Evolutionary conservation across 139 green algal species (phyloP).

Genomic region (Coelastrella sp.): DNA sequence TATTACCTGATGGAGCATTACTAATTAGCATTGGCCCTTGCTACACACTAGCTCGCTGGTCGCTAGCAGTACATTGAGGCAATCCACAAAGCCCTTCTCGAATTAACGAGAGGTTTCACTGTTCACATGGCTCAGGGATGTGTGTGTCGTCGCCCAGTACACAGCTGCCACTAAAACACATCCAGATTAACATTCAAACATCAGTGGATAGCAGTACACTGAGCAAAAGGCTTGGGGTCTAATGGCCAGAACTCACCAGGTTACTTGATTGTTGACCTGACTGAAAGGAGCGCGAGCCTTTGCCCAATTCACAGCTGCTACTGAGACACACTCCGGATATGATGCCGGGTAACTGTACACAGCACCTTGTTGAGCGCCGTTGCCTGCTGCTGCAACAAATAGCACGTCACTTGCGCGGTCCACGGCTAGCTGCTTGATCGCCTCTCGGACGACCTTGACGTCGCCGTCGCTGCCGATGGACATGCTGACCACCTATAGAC

Average conservation of each 20-base stretch:
- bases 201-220: too few relatives aligned
- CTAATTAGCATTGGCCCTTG: too few relatives aligned
- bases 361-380: neutral
- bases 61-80: too few relatives aligned
- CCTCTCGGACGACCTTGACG: neutral
- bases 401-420: constrained; percentile 10
- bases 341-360: constrained; percentile 27
- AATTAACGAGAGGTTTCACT: too few relatives aligned
- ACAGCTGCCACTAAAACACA: too few relatives aligned
- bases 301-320: constrained; percentile 1
- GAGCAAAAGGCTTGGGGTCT: too few relatives aligned
- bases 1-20: too few relatives aligned
- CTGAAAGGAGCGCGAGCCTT: neutral
- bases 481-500: neutral
- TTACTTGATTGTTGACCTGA: constrained; percentile 9
- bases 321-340: constrained; percentile 11
- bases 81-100: too few relatives aligned
- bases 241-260: constrained; percentile 2
- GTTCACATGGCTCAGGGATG: too few relatives aligned
- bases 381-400: constrained; percentile 4
- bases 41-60: too few relatives aligned
- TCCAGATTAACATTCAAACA: too few relatives aligned
- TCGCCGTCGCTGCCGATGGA: constrained; percentile 13
- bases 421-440: neutral
- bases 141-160: too few relatives aligned